phyloP scores from a whole-genome alignment of 768 basidiomycete genomes.

The Boletus coccyginus region DNA sequence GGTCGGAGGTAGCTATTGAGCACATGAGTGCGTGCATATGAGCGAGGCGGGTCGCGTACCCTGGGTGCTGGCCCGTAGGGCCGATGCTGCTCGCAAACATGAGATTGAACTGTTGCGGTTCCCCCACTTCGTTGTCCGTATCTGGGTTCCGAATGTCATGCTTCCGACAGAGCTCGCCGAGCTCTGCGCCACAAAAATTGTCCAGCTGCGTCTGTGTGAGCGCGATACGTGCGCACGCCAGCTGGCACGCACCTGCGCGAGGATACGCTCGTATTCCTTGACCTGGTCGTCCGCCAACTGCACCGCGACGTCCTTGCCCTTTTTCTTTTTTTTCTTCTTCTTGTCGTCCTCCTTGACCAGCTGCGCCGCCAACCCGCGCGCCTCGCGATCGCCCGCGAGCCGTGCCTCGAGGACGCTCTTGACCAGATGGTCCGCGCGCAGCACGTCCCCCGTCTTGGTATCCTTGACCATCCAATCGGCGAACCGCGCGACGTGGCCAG shows the following conservation, averaged over 20 bases:
- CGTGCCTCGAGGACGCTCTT: slow-evolving; percentile 89
- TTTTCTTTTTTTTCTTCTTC: slow-evolving; percentile 60
- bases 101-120: slow-evolving; percentile 95
- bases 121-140: slow-evolving; percentile 87
- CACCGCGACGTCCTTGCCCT: slow-evolving; percentile 63
- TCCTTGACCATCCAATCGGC: slow-evolving; percentile 99
- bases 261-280: slow-evolving; percentile 72
- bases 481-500: slow-evolving; percentile 96
- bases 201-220: slow-evolving; percentile 41
- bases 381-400: slow-evolving; percentile 87
- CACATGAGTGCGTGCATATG: background rate
- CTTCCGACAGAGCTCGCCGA: slow-evolving; percentile 82
- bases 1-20: slow-evolving; percentile 81
- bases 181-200: slow-evolving; percentile 86
- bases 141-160: slow-evolving; percentile 85
- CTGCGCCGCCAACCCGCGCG: slow-evolving; percentile 70
- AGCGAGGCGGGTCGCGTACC: slow-evolving; percentile 40
- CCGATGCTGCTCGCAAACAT: slow-evolving; percentile 99
- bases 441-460: slow-evolving; percentile 89
- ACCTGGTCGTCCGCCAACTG: slow-evolving; percentile 73
- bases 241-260: slow-evolving; percentile 76
- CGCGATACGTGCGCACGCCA: background rate
- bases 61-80: slow-evolving; percentile 94
- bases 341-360: slow-evolving; percentile 54
- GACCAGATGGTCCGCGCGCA: slow-evolving; percentile 95